Evolutionary conservation across 306 rosid species (phyloP), one percentile per base, ranked within the genome.

Genomic region (Corylus heterophylla): DNA sequence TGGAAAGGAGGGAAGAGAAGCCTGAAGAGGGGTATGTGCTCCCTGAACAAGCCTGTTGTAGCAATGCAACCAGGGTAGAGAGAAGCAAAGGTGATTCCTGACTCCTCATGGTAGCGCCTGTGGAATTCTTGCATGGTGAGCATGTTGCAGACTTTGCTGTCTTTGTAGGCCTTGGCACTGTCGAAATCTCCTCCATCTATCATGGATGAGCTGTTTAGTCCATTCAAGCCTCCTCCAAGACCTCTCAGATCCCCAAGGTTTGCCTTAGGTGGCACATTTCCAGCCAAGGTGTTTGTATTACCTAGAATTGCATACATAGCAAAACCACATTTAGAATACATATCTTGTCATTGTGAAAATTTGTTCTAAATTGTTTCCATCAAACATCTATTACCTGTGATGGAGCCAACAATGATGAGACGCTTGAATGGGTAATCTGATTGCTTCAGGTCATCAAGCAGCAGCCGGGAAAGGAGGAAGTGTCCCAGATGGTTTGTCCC

Each of bases 101-200:
- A 68, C 50, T 81, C 76, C 14, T 75, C 64, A 25, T 81, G 76
- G 63, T 55, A 81, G 18, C 80, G 84, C 71, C 69, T 81, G 35
- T 81, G 80, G 47, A 76, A 62, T 74, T 76, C 84, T 59, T 81
- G 84, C 84, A 96, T 95, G 56, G 90, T 91, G 67, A 96, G 97
- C 99, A 96, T 96, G 71, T 96, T 96, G 88, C 98, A 96, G 37
- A 96, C 98, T 83, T 93, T 96, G 92, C 98, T 93, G 93, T 96
- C 99, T 87, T 96, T 96, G 90, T 93, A 96, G 14, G 99, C 99
- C 89, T 96, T 96, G 77, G 99, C 99, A 10, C 99, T 98, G 17
- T 96, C 99, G 68, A 93, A 96, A 17, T 87, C 91, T 67, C 97
- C 98, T 44, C 99, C 99, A 54, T 96, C 98, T 4, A 96, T 89